These are phyloP conservation scores for Cetradonia linearis DNA, from an alignment of 495 filamentous ascomycete genomes.

Conservation along the genomic window DNA sequence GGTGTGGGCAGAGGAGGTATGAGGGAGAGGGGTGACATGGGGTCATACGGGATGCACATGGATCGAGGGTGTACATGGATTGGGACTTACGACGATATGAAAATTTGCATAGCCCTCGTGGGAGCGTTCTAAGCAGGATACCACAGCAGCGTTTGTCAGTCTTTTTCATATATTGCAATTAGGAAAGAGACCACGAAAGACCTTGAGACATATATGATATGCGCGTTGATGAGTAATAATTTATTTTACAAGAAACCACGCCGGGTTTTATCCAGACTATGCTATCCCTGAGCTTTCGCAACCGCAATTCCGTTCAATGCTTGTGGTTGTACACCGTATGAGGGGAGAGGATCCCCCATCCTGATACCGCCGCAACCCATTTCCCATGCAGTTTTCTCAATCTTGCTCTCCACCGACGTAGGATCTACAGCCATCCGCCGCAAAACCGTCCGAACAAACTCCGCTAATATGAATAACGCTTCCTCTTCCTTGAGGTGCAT, in stretches of 20 bases:
- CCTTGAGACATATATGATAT: neutral
- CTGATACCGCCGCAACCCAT: conserved; percentile 42
- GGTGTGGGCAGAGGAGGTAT: conserved; percentile 22
- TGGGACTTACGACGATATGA: neutral
- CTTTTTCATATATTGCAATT: neutral
- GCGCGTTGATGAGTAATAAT: neutral
- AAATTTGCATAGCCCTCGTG: neutral
- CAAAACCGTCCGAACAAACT: conserved; percentile 43
- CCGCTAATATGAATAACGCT: conserved; percentile 40
- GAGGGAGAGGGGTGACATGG: conserved; percentile 11
- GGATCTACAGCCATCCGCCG: conserved; percentile 31
- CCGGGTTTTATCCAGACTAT: neutral
- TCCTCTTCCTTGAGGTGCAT: conserved; percentile 37
- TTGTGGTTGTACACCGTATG: conserved; percentile 1
- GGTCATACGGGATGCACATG: neutral
- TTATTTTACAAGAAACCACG: neutral
- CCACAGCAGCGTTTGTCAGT: neutral
- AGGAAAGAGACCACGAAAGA: neutral
- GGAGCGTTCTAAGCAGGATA: neutral
- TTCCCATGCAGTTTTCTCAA: conserved; percentile 40
- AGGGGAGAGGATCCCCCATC: conserved; percentile 30
- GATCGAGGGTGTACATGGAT: too few species aligned
- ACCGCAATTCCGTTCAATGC: neutral
- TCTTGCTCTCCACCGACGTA: conserved; percentile 31
- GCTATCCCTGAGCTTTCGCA: neutral